Evolutionary conservation across 208 protist genomes (phyloP), one percentile per base, ranked within the genome.

Genomic region (Polymyxa betae): DNA sequence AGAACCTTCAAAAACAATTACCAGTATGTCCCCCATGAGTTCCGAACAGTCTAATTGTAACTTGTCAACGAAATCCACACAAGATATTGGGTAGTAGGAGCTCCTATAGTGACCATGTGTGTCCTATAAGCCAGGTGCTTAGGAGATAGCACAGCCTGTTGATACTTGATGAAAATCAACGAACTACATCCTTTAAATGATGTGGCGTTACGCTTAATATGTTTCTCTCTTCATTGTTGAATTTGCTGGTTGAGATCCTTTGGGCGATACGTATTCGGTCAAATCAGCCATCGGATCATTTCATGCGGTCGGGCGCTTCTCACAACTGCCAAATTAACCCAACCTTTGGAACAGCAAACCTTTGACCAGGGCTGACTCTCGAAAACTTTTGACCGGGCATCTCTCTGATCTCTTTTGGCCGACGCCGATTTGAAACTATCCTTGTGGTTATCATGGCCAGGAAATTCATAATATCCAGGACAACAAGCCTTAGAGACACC

Each of bases 71-170:
- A n/a, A n/a, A n/a, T n/a, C n/a, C n/a, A n/a, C 5, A 93, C 89
- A 24, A 93, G 40, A 66, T 92, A 54, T 72, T 93, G 92, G 0
- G 92, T 88, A 0, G 91, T 20, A 24, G 93, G 77, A 44, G n/a
- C n/a, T n/a, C n/a, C n/a, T n/a, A n/a, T n/a, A n/a, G n/a, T n/a
- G n/a, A n/a, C n/a, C n/a, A n/a, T 93, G 90, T 72, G 93, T 44
- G 20, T 45, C 77, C 16, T 29, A 29, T 20, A n/a, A n/a, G n/a
- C 35, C 20, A 12, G 20, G 77, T 52, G 12, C 40, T 12, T 24
- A 12, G 20, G n/a, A 52, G 44, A 35, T 16, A 60, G 16, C 32
- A 88, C 20, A 20, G 20, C 40, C 20, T 29, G 44, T 12, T 20
- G 32, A 29, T 29, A n/a, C n/a, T n/a, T n/a, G n/a, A n/a, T n/a